These are phyloP conservation scores for Apium graveolens DNA, from an alignment of 129 eudicot species.

Conservation along the genomic window DNA sequence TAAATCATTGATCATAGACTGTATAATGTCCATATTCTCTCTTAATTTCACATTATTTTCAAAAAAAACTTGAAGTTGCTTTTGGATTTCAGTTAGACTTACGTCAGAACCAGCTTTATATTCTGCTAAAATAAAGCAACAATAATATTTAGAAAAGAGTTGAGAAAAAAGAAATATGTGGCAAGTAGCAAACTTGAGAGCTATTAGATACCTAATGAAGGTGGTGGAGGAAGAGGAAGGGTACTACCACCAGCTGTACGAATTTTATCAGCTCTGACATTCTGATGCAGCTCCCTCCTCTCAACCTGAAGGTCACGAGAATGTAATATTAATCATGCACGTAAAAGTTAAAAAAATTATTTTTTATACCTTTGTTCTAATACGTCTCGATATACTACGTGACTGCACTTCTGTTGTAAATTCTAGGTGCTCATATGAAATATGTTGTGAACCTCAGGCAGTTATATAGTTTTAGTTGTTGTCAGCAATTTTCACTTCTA, in stretches of 20 bases:
- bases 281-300: constrained; percentile 16
- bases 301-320: constrained; percentile 26
- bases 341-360: neutral
- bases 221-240: constrained; percentile 49
- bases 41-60: constrained; percentile 57
- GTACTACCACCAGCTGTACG: constrained; percentile 16
- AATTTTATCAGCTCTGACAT: constrained; percentile 14
- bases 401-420: too few species aligned
- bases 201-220: constrained; percentile 37
- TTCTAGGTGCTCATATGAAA: too few species aligned
- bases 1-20: constrained; percentile 40
- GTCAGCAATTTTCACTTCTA: neutral
- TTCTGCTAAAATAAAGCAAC: constrained; percentile 34
- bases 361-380: too few species aligned
- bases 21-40: constrained; percentile 45
- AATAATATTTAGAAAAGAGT: neutral
- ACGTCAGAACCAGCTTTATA: constrained; percentile 25
- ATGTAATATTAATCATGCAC: neutral
- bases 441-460: too few species aligned
- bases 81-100: constrained; percentile 42
- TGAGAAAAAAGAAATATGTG: neutral
- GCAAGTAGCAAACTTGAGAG: neutral
- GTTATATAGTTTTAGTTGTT: too few species aligned
- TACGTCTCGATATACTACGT: too few species aligned
- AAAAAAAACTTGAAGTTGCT: constrained; percentile 38